Percentiles rank a stretch among this genome's conserved stretches.
Evolutionary conservation across 2,329 filamentous ascomycete genomes (phyloP).

Genomic region (Cadophora gregata): DNA sequence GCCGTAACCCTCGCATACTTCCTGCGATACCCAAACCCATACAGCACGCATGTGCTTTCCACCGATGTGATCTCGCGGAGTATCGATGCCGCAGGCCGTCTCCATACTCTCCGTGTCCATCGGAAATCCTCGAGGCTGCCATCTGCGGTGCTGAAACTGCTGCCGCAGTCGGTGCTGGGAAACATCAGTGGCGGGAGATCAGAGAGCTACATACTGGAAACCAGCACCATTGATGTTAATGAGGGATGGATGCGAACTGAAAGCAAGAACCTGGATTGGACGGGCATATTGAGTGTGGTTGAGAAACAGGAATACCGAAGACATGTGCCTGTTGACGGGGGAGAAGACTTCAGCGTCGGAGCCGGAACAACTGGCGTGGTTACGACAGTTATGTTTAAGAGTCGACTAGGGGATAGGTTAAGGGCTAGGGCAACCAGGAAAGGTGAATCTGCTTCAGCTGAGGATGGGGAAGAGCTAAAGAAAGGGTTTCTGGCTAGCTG

Average conservation of each 20-base stretch:
- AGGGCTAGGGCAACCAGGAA: constrained; percentile 46
- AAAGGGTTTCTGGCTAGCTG: constrained; percentile 61
- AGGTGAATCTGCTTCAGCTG: constrained; percentile 47
- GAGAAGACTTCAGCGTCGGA: constrained; percentile 37
- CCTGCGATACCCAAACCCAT: constrained; percentile 86
- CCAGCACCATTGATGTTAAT: constrained; percentile 77
- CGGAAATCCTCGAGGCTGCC: constrained; percentile 83
- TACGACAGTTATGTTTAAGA: constrained; percentile 77
- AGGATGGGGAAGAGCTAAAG: constrained; percentile 52
- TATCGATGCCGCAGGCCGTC: constrained; percentile 76
- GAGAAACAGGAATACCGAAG: constrained; percentile 73
- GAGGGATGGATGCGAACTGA: constrained; percentile 86
- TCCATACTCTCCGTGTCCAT: constrained; percentile 81
- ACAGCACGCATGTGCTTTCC: constrained; percentile 80
- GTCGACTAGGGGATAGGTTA: constrained; percentile 69
- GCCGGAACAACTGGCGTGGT: constrained; percentile 65
- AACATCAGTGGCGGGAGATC: constrained; percentile 63
- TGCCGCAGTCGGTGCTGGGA: constrained; percentile 65
- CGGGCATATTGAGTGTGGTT: constrained; percentile 78
- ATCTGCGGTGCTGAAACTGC: constrained; percentile 73
- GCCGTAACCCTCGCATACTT: constrained; percentile 90
- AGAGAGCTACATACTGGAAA: constrained; percentile 81
- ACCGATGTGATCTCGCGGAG: constrained; percentile 80
- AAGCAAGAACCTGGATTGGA: constrained; percentile 82
- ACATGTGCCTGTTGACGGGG: constrained; percentile 34